phyloP scores from a whole-genome alignment of 768 basidiomycete species.

The Podaxis mareebaensis region DNA sequence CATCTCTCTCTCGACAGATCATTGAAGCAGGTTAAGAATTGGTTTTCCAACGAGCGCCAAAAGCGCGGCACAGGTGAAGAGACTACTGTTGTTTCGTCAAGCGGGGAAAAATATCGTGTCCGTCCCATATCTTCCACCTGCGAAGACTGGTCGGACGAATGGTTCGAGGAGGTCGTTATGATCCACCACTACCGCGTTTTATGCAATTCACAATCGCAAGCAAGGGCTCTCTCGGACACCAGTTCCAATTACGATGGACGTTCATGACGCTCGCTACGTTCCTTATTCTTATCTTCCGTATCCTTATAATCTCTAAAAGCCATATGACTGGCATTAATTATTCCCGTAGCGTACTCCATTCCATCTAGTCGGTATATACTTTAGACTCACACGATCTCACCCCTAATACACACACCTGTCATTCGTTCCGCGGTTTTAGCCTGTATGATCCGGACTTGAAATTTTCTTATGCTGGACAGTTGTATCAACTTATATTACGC shows the following conservation, averaged over 20 bases:
- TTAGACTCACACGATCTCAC: slow-evolving; percentile 3
- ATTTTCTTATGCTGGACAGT: neutral
- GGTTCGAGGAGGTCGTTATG: slow-evolving; percentile 64
- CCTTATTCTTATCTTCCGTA: slow-evolving; percentile 6
- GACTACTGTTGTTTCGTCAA: slow-evolving; percentile 36
- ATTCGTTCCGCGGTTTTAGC: slow-evolving; percentile 9
- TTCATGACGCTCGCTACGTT: slow-evolving; percentile 16
- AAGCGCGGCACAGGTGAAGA: slow-evolving; percentile 43
- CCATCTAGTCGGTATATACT: slow-evolving; percentile 3
- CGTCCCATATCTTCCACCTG: slow-evolving; percentile 47
- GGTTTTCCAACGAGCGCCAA: slow-evolving; percentile 68
- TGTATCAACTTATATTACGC: slow-evolving; percentile 14
- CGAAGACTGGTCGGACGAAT: slow-evolving; percentile 59
- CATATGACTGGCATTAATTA: slow-evolving; percentile 14
- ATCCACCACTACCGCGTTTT: slow-evolving; percentile 49
- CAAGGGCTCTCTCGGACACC: slow-evolving; percentile 15
- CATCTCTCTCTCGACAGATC: slow-evolving; percentile 35
- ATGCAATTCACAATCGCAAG: slow-evolving; percentile 29
- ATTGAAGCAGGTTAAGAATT: slow-evolving; percentile 64
- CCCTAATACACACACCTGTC: slow-evolving; percentile 16
- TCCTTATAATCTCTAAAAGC: slow-evolving; percentile 16
- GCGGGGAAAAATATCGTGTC: slow-evolving; percentile 47
- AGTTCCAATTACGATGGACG: slow-evolving; percentile 16
- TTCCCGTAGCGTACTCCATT: neutral
- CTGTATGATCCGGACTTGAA: slow-evolving; percentile 13